Conservation (phyloP, 164 flowering plant genomes). For the Umbilicus rupestris region DNA sequence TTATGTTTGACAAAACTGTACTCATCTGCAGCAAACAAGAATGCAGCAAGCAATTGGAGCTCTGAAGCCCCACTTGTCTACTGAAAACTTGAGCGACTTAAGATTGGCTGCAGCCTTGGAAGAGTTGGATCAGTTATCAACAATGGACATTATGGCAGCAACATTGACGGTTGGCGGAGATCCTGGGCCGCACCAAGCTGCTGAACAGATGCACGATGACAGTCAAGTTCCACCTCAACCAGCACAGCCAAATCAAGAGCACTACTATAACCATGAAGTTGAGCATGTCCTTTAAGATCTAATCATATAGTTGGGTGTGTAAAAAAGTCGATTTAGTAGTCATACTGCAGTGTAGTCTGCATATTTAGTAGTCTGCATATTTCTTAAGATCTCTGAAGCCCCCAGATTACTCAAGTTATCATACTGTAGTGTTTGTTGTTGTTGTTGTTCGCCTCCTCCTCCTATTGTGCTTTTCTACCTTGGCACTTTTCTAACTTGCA, state of each 20-base stretch:
- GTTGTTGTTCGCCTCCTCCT: too few species aligned
- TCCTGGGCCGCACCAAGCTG: background rate
- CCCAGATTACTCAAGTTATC: too few species aligned
- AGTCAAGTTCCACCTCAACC: slow-evolving; percentile 1
- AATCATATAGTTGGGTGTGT: background rate
- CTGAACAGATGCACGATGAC: background rate
- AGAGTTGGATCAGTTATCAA: slow-evolving; percentile 3
- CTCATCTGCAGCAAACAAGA: slow-evolving; percentile 5
- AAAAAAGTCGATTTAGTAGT: too few species aligned
- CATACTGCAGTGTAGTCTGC: too few species aligned
- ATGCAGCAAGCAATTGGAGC: background rate
- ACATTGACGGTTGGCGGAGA: background rate
- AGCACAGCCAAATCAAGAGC: background rate
- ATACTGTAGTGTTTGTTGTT: too few species aligned
- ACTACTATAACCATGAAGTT: background rate
- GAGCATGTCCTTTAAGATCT: slow-evolving; percentile 4
- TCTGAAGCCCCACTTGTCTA: background rate
- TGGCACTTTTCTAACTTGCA: too few species aligned
- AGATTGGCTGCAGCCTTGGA: slow-evolving; percentile 1
- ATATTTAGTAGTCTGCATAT: too few species aligned
- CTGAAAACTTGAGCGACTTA: background rate
- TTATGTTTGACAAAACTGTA: background rate
- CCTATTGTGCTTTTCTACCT: too few species aligned
- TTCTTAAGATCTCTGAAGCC: too few species aligned
- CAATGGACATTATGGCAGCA: background rate